phyloP scores from a whole-genome alignment of 768 basidiomycete species.

The Leccinum imitatum region DNA sequence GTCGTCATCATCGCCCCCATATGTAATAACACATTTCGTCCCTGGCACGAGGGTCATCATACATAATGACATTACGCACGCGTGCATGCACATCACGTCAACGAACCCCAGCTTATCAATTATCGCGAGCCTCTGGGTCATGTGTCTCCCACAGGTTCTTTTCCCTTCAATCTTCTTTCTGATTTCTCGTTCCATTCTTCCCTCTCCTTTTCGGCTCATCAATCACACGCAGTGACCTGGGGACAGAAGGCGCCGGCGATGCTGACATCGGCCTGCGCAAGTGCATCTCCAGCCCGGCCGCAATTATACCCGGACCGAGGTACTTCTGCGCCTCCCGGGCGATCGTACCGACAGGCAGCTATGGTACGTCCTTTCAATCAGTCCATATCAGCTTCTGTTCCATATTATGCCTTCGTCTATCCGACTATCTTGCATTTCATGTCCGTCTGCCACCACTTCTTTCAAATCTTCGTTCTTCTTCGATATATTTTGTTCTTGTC shows the following conservation, averaged over 20 bases:
- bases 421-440: slow-evolving; percentile 1
- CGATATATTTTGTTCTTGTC: background rate
- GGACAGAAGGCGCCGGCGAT: slow-evolving; percentile 67
- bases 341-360: slow-evolving; percentile 59
- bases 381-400: background rate
- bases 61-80: background rate
- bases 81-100: background rate
- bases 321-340: slow-evolving; percentile 62
- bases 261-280: slow-evolving; percentile 59
- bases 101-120: slow-evolving; percentile 2
- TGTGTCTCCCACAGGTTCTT: background rate
- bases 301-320: slow-evolving; percentile 58
- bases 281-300: slow-evolving; percentile 45
- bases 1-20: background rate
- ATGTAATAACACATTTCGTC: background rate
- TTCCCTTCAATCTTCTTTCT: background rate
- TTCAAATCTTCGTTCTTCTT: background rate
- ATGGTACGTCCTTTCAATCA: slow-evolving; percentile 42
- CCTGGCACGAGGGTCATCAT: background rate
- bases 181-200: background rate
- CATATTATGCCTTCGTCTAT: background rate
- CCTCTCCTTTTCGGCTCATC: background rate
- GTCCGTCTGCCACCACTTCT: background rate
- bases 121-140: background rate
- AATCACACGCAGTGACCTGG: slow-evolving; percentile 50